Percentiles rank a stretch among this genome's conserved stretches.
These are phyloP conservation scores for Rhizopogon salebrosus DNA, from an alignment of 768 basidiomycete species.

Conservation along the genomic window DNA sequence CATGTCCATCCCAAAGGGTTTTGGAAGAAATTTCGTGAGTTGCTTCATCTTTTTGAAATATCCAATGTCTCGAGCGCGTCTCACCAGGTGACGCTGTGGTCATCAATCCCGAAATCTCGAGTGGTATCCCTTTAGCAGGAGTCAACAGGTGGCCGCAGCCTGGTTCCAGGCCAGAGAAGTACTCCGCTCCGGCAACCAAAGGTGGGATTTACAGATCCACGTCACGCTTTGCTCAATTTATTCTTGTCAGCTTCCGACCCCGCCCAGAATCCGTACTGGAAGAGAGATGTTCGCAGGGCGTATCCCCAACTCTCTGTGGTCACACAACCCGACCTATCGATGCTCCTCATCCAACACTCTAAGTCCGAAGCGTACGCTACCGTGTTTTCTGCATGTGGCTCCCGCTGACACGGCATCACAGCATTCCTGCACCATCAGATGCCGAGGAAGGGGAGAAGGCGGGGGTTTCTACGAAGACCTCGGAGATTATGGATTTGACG, in stretches of 20 bases:
- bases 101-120: conserved; percentile 88
- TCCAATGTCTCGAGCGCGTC: conserved; percentile 4
- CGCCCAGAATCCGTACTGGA: conserved; percentile 92
- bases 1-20: conserved; percentile 87
- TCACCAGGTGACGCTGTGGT: conserved; percentile 71
- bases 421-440: conserved; percentile 50
- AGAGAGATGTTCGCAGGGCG: conserved; percentile 87
- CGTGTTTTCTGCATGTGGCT: not conserved
- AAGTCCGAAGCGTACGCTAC: conserved; percentile 53
- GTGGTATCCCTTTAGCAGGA: conserved; percentile 73
- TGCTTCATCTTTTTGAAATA: not conserved
- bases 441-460: conserved; percentile 30
- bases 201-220: conserved; percentile 40
- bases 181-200: conserved; percentile 84
- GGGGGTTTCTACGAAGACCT: conserved; percentile 40
- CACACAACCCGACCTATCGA: conserved; percentile 77
- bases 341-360: conserved; percentile 78
- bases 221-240: not conserved
- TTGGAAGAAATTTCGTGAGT: conserved; percentile 94
- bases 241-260: conserved; percentile 66
- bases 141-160: conserved; percentile 82
- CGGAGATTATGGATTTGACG: conserved; percentile 54
- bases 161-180: conserved; percentile 81
- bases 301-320: conserved; percentile 91
- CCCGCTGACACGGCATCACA: conserved; percentile 21